Base-by-base conservation (phyloP, 352 stramenopile species). In the Thraustochytrium striatum region DNA sequence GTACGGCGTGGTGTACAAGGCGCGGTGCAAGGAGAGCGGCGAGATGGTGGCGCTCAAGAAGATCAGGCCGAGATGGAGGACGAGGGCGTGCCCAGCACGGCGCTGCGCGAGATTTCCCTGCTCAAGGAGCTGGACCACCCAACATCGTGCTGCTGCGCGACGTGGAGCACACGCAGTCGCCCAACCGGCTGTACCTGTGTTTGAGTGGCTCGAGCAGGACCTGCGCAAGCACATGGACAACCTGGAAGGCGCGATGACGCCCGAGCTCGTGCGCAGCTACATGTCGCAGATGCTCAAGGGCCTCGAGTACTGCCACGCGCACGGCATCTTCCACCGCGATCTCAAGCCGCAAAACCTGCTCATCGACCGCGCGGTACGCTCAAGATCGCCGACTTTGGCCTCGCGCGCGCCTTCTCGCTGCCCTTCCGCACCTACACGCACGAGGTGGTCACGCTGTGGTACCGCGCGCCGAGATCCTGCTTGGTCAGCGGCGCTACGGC, bases 351-450 rank as follows among this genome's bases (percentile, higher is more conserved):
- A 98, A 81, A 99, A 99, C 81, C 83, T 99, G 79, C 88, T 99
- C 28, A 98, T 98, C 84, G 98, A 98, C 85, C 90, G 16, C 91
- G 97, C 79, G 39, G 94, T 39, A 91, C 97, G 58, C 88, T 99
- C n/a, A 99, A 99, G 85, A 89, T 99, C 28, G 97, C 95, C 16
- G 97, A 99, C 84, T 99, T 99, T 90, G 97, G 97, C n/a, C 88
- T 99, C 25, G 97, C 97, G 30, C 87, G 97, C 58, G 96, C 96
- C 19, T 99, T 99, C 88, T 96, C 95, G 32, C 99, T 99, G 78
- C 97, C 97, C 30, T 61, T 86, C 3, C 61, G 72, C 16, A 83
- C 84, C 19, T 92, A 91, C 25, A 88, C 85, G 55, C 86, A 96
- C 25, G 85, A 87, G 2, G 58, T 98, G 11, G 92, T 97, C 38